Evolutionary conservation across 2,329 filamentous ascomycete species (phyloP), one percentile per base, ranked within the genome.

Genomic region (Fusarium beomiforme): DNA sequence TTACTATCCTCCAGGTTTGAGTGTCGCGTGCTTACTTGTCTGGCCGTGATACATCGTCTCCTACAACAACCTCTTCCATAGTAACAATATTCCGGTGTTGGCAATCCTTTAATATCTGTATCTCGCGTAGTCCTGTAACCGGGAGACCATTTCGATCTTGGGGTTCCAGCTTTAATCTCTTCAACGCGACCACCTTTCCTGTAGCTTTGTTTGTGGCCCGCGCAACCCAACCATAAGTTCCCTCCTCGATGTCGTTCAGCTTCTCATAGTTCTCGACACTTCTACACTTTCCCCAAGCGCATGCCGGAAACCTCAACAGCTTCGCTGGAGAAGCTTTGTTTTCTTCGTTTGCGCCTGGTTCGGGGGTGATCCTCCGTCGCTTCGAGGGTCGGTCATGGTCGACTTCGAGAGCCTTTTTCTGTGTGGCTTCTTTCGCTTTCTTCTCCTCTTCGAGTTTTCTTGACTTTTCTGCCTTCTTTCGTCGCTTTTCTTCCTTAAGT

Each of bases 181-280:
- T 99, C 71, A 99, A 85, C 17, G 96, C 96, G 23, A 98, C 95
- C 10, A 99, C 87, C 62, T 91, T 88, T 36, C 93, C 92, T 0
- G 93, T 95, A 7, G 85, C 83, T 34, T 87, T 85, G 75, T 97
- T 92, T 68, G 87, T 91, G 16, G 94, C 96, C 63, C 96, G 88
- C 59, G 95, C 95, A 8, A 99, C 96, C 88, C 91, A 95, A 47
- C 96, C 96, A 81, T 99, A 99, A 12, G 94, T 94, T 37, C 96
- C 96, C 83, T 99, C 96, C 81, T 98, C 96, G 76, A 99, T 99
- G 79, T 96, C 93, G 81, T 99, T 99, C 62, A 99, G 86, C 74
- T 93, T 92, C 77, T 98, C 93, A 82, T 95, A 99, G 78, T 93
- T 91, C 77, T 95, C 92, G 29, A 97, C 92, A 78, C 93, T 93